Conservation (phyloP, 345 rosid species). For the Turritis glabra region DNA sequence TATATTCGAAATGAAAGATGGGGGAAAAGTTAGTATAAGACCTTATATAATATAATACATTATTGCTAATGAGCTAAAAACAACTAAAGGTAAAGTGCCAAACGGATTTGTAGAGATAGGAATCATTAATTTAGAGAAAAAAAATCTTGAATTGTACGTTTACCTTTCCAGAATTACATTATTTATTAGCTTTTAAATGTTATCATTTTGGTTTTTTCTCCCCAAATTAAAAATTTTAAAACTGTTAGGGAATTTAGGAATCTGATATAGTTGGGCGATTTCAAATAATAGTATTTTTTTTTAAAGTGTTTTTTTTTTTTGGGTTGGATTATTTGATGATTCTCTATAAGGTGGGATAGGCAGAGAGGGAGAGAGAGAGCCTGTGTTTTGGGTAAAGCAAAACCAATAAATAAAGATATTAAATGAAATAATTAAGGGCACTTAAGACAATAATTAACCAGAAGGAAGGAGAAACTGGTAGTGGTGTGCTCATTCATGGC, state of each 20-base stretch:
- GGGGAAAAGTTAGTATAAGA: slow-evolving; percentile 30
- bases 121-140: neutral
- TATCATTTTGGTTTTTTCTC: neutral
- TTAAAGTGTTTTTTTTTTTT: neutral
- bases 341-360: slow-evolving; percentile 29
- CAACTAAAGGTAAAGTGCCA: neutral
- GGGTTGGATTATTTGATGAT: neutral
- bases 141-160: neutral
- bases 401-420: slow-evolving; percentile 14
- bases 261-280: slow-evolving; percentile 11
- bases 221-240: neutral
- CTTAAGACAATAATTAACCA: slow-evolving; percentile 30
- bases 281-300: neutral
- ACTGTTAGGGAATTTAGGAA: slow-evolving; percentile 21
- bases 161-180: neutral
- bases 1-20: slow-evolving; percentile 26
- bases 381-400: slow-evolving; percentile 36
- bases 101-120: slow-evolving; percentile 16
- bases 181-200: neutral
- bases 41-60: neutral
- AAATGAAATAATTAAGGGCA: slow-evolving; percentile 32
- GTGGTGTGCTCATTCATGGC: slow-evolving; percentile 36
- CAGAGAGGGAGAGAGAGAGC: slow-evolving; percentile 14
- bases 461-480: slow-evolving; percentile 25
- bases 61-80: neutral